Base-by-base conservation (phyloP, 148 eudicot genomes). In the Tetragonia tetragonoides region DNA sequence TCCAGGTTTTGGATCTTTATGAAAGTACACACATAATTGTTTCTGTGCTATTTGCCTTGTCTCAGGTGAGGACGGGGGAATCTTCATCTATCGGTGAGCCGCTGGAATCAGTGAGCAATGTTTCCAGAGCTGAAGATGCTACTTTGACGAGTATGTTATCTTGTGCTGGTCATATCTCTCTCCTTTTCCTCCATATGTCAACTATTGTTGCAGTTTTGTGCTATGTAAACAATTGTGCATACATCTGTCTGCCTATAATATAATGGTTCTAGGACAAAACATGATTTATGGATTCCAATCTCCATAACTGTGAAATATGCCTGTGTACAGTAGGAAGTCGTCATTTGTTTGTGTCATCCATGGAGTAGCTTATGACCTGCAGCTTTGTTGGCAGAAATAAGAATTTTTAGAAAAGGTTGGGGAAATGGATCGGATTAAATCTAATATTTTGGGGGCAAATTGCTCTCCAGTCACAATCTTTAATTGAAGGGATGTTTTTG, bases 121-220 rank as follows among this genome's bases (percentile, higher is more conserved):
- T 67, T 74, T 53, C 84, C 75, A 69, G 72, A 78, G 78, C 75
- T 73, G 88, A 85, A 73, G 80, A 77, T 72, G 64, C 44, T 66
- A 51, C 70, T 75, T 80, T 84, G 62, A 73, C 80, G 60, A 83
- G 97, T 92, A 90, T 75, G 90, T 80, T 49, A 49, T 71, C 21
- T 66, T 73, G 57, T n/a, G 67, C 71, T 14, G 24, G n/a, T 63
- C 65, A 60, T 68, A 61, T 68, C 61, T 54, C 51, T 24, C 63
- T 68, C 49, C 68, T 12, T 23, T 60, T 54, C 47, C 42, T 74
- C 63, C 40, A 16, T 21, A 18, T 66, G 49, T 75, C 65, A 6
- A 42, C 60, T 38, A 17, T 75, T 63, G 70, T 76, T 70, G 49
- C 62, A 38, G 54, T 51, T 34, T 20, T 54, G 14, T 14, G 73